A percentile compares a stretch with the other conserved stretches of the same genome.
phyloP scores from a whole-genome alignment of 2,329 filamentous ascomycete species.

The Fusarium albidum region DNA sequence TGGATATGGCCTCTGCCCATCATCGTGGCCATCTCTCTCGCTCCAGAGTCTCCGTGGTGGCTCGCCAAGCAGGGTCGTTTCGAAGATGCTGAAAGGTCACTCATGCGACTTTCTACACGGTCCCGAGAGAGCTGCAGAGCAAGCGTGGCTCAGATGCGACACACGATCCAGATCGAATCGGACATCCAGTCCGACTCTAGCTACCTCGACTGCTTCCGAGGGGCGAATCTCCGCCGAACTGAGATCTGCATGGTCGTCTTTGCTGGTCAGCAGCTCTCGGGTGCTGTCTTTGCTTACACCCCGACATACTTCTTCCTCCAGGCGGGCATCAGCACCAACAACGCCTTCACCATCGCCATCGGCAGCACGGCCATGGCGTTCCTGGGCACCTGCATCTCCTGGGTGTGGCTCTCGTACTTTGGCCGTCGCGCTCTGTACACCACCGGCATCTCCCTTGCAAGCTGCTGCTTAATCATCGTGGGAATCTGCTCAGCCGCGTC shows the following conservation, averaged over 20 bases:
- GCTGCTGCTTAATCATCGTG: conserved; percentile 51
- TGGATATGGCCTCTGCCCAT: conserved; percentile 47
- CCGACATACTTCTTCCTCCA: conserved; percentile 59
- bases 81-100: conserved; percentile 38
- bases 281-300: conserved; percentile 50
- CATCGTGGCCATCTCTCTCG: conserved; percentile 39
- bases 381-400: conserved; percentile 52
- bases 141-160: conserved; percentile 73
- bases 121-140: conserved; percentile 50
- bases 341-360: conserved; percentile 52
- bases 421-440: conserved; percentile 54
- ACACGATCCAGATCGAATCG: conserved; percentile 55
- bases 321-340: conserved; percentile 48
- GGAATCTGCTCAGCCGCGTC: conserved; percentile 44
- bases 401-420: conserved; percentile 50
- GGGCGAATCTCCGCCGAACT: conserved; percentile 54
- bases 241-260: conserved; percentile 56
- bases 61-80: conserved; percentile 40
- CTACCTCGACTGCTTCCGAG: conserved; percentile 58
- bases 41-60: conserved; percentile 48
- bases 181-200: conserved; percentile 47
- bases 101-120: conserved; percentile 46
- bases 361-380: conserved; percentile 52
- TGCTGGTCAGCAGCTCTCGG: conserved; percentile 49
- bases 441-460: conserved; percentile 50